Evolutionary conservation across 2,329 filamentous ascomycete species (phyloP).

Genomic region (Bisporella sp.): DNA sequence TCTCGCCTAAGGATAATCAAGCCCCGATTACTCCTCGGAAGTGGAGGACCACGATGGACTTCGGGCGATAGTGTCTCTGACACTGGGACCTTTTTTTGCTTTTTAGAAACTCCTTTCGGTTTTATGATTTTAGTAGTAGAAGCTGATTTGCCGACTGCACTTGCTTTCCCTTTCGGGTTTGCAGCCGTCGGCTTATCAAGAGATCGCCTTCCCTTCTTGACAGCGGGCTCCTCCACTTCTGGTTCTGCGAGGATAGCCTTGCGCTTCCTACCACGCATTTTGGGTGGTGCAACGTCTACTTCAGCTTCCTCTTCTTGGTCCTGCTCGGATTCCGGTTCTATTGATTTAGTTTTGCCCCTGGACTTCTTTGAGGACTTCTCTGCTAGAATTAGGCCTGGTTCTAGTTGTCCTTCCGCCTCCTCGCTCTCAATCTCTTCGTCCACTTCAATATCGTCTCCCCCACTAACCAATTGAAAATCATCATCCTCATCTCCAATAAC

Average conservation of each 20-base stretch:
- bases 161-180: slow-evolving; percentile 15
- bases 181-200: slow-evolving; percentile 7
- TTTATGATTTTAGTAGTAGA: slow-evolving; percentile 8
- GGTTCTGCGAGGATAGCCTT: slow-evolving; percentile 8
- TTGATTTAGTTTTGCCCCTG: slow-evolving; percentile 13
- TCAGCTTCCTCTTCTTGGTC: slow-evolving; percentile 8
- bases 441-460: slow-evolving; percentile 24
- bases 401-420: slow-evolving; percentile 12
- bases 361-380: background rate
- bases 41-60: slow-evolving; percentile 25
- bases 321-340: slow-evolving; percentile 13
- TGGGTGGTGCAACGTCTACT: slow-evolving; percentile 1
- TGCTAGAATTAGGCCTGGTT: background rate
- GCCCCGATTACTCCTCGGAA: slow-evolving; percentile 39
- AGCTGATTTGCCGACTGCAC: slow-evolving; percentile 11
- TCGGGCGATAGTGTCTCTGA: slow-evolving; percentile 19
- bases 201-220: slow-evolving; percentile 14
- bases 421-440: slow-evolving; percentile 14
- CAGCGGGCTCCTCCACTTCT: slow-evolving; percentile 16
- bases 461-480: slow-evolving; percentile 17
- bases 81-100: slow-evolving; percentile 16
- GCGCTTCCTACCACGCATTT: slow-evolving; percentile 2
- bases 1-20: slow-evolving; percentile 44
- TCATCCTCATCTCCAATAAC: slow-evolving; percentile 37
- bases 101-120: slow-evolving; percentile 11